Percentiles rank a stretch among this genome's conserved stretches.
Conservation (phyloP, 192 early-diverging fungal genomes). For the Coemansia sp. region DNA sequence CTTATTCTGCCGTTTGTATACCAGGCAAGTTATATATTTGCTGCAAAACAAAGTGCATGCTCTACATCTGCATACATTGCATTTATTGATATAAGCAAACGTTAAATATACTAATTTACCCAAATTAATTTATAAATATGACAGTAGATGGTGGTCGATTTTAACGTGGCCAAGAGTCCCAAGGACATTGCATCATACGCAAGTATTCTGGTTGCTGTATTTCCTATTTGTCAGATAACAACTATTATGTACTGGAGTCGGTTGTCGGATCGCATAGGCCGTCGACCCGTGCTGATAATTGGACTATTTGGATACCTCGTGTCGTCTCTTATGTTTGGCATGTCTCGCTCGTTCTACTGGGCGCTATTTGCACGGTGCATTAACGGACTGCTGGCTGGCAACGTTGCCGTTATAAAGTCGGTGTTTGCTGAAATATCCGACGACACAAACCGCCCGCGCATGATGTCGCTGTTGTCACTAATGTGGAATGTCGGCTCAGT, state of each 20-base stretch:
- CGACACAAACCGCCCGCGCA: slow-evolving; percentile 70
- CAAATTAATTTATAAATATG: not conserved
- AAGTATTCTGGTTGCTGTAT: slow-evolving; percentile 53
- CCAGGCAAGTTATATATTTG: slow-evolving; percentile 40
- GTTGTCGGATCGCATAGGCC: slow-evolving; percentile 76
- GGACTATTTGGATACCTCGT: slow-evolving; percentile 78
- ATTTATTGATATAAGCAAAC: not conserved
- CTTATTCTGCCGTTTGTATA: slow-evolving; percentile 85
- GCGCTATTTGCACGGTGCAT: slow-evolving; percentile 64
- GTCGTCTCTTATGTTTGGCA: slow-evolving; percentile 70
- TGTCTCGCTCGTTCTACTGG: slow-evolving; percentile 58
- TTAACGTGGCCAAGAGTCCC: slow-evolving; percentile 66
- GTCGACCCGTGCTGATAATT: slow-evolving; percentile 74
- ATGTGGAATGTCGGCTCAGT: slow-evolving; percentile 66
- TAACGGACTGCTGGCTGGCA: slow-evolving; percentile 73
- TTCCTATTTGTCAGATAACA: slow-evolving; percentile 55
- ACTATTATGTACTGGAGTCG: slow-evolving; percentile 68
- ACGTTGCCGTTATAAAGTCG: slow-evolving; percentile 77
- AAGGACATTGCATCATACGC: slow-evolving; percentile 80
- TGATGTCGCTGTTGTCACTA: slow-evolving; percentile 75
- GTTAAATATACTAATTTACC: not conserved
- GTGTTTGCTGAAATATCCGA: slow-evolving; percentile 86
- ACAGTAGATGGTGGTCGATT: slow-evolving; percentile 64
- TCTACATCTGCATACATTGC: not conserved
- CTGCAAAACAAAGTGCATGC: too few relatives aligned